Conservation (phyloP, 805 yeast genomes). For the Saccharomycopsis fibuligera region DNA sequence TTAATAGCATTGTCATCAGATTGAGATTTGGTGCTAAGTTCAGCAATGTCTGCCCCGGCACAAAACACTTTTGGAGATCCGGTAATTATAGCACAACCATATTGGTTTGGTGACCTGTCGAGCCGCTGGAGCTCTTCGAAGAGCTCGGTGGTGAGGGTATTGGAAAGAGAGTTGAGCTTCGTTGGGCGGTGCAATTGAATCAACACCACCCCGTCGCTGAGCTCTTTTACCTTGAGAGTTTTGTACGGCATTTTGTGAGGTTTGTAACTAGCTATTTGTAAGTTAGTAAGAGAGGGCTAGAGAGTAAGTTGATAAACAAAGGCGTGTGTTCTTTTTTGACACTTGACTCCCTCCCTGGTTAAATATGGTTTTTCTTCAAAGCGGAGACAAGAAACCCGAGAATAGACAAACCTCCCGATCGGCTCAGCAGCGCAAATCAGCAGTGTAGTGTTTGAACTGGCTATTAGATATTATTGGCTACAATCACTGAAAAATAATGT, state of each 20-base stretch:
- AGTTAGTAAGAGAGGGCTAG: too few relatives aligned
- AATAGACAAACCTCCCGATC: too few relatives aligned
- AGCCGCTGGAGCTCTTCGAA: constrained; percentile 30
- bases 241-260: constrained; percentile 14
- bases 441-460: too few relatives aligned
- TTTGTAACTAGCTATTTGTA: too few relatives aligned
- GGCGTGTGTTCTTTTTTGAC: too few relatives aligned
- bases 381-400: too few relatives aligned
- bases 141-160: constrained; percentile 32
- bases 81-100: constrained; percentile 43
- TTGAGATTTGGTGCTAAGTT: constrained; percentile 33
- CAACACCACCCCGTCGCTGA: constrained; percentile 34
- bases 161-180: constrained; percentile 37
- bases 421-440: too few relatives aligned
- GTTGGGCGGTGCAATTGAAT: constrained; percentile 38
- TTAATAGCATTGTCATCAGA: constrained; percentile 32
- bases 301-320: too few relatives aligned
- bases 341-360: too few relatives aligned
- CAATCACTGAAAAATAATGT: too few relatives aligned
- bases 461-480: too few relatives aligned
- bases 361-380: too few relatives aligned
- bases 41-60: constrained; percentile 52
- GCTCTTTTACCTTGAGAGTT: constrained; percentile 29
- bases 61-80: constrained; percentile 44
- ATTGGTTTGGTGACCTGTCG: constrained; percentile 26